Evolutionary conservation across 371 early-diverging fungal species (phyloP).

Genomic region (Rhizopus stolonifer): DNA sequence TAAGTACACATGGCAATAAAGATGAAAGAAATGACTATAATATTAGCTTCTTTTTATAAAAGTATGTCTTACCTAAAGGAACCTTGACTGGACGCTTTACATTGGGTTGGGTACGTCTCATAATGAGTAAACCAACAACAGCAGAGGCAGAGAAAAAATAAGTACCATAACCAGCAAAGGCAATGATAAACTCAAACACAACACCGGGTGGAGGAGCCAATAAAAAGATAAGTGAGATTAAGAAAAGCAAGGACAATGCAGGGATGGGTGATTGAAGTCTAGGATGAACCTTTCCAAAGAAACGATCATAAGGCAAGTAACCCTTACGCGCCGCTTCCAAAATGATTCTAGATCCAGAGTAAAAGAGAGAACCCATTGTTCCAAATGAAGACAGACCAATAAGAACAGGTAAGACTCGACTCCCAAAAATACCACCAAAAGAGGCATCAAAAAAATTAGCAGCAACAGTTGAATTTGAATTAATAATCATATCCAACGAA

Average conservation of each 20-base stretch:
- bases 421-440: conserved; percentile 28
- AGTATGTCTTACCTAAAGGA: conserved; percentile 17
- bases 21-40: conserved; percentile 14
- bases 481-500: conserved; percentile 14
- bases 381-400: conserved; percentile 28
- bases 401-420: conserved; percentile 24
- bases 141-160: conserved; percentile 23
- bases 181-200: conserved; percentile 23
- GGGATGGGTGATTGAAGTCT: conserved; percentile 22
- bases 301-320: conserved; percentile 20
- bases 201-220: conserved; percentile 28
- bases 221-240: conserved; percentile 19
- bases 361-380: conserved; percentile 22
- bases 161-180: conserved; percentile 20
- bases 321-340: conserved; percentile 28
- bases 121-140: conserved; percentile 19
- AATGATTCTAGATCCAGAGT: conserved; percentile 24
- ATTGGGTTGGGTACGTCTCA: conserved; percentile 23
- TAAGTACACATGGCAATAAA: conserved; percentile 22
- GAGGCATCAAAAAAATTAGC: conserved; percentile 25
- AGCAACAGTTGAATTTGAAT: conserved; percentile 24
- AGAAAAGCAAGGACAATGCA: conserved; percentile 13
- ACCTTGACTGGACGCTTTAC: conserved; percentile 23
- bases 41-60: background rate
- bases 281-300: conserved; percentile 25